Conservation (phyloP, 345 rosid genomes). For the Adansonia digitata region DNA sequence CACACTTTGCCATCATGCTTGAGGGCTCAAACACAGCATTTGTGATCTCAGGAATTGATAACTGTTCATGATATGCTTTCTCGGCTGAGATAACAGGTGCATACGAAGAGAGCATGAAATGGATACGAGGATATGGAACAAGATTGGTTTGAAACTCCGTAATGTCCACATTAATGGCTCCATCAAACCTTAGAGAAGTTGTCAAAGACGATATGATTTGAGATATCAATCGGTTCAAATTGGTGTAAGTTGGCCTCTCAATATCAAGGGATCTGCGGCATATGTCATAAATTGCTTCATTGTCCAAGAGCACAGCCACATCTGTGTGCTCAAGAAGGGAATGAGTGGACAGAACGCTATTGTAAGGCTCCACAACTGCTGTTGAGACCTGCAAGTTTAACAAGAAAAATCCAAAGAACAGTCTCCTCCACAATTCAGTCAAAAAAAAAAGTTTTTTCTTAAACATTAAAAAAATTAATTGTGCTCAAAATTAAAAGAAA, state of each 20-base stretch:
- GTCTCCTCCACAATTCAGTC: not conserved
- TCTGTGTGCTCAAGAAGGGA: not conserved
- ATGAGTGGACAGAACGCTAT: not conserved
- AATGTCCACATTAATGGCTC: not conserved
- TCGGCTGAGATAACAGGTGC: slow-evolving; percentile 1
- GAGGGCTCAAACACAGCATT: not conserved
- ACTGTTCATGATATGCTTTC: slow-evolving; percentile 2
- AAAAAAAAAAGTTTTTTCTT: too few relatives aligned
- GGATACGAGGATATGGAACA: not conserved
- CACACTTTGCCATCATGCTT: not conserved
- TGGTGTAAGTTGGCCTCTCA: slow-evolving; percentile 3
- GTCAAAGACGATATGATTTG: not conserved
- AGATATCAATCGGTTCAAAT: slow-evolving; percentile 1
- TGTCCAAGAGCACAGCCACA: slow-evolving; percentile 5
- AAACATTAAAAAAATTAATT: too few relatives aligned
- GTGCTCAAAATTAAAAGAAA: not conserved
- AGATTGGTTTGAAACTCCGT: not conserved
- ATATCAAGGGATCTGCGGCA: not conserved
- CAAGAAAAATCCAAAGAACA: not conserved
- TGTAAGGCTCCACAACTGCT: slow-evolving; percentile 14
- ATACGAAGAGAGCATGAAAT: not conserved
- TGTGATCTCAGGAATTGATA: slow-evolving; percentile 3
- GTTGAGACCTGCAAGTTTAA: slow-evolving; percentile 61
- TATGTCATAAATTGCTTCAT: not conserved
- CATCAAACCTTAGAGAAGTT: not conserved